phyloP scores from a whole-genome alignment of 192 early-diverging fungal species.

The Coemansia sp. region DNA sequence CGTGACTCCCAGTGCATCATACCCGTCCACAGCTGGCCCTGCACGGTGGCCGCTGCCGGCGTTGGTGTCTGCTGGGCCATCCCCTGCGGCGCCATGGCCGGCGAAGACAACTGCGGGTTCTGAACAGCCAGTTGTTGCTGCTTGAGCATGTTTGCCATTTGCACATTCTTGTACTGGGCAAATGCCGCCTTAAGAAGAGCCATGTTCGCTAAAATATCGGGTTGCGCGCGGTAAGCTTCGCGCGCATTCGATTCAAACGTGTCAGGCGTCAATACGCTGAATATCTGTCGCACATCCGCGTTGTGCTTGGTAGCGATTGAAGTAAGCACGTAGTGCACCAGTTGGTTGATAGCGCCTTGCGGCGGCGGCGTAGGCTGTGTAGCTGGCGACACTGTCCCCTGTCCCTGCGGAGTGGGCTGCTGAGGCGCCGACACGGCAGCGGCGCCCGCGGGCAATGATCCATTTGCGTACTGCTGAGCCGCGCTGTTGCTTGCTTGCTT shows the following conservation, averaged over 20 bases:
- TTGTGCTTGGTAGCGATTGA: conserved; percentile 16
- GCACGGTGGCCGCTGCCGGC: background rate
- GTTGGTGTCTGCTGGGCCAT: background rate
- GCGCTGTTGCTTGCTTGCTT: conserved; percentile 7
- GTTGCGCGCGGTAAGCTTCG: conserved; percentile 30
- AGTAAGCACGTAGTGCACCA: conserved; percentile 15
- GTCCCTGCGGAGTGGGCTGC: conserved; percentile 10
- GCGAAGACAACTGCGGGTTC: conserved; percentile 19
- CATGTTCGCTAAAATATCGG: conserved; percentile 30
- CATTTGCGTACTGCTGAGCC: conserved; percentile 8
- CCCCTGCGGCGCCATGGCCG: conserved; percentile 11
- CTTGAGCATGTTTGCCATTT: conserved; percentile 6
- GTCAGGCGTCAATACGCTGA: conserved; percentile 25
- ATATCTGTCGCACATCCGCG: conserved; percentile 27
- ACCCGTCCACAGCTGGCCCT: conserved; percentile 33
- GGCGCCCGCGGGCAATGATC: background rate
- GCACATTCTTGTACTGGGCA: conserved; percentile 14
- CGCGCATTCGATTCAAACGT: conserved; percentile 30
- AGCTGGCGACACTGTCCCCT: conserved; percentile 21
- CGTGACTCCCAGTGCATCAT: conserved; percentile 39
- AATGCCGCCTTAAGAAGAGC: conserved; percentile 16
- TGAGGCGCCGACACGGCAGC: conserved; percentile 3
- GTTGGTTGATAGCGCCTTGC: conserved; percentile 6
- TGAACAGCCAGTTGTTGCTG: conserved; percentile 19
- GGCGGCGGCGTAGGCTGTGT: conserved; percentile 16